phyloP scores from a whole-genome alignment of 805 yeast genomes.

The Metschnikowia kunwiensis region DNA sequence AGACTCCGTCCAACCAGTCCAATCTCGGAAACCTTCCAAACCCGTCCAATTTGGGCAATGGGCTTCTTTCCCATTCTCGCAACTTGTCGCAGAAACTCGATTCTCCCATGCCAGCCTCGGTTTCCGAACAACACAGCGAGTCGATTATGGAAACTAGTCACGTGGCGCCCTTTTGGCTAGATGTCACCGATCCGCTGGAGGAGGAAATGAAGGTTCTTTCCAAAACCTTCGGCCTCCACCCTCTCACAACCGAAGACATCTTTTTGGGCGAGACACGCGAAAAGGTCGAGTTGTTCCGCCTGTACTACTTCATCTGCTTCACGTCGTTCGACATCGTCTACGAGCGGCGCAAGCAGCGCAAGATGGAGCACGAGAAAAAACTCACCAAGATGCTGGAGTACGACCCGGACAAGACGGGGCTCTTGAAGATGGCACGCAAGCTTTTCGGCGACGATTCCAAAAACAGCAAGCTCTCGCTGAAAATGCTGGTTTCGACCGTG shows the following conservation, averaged over 20 bases:
- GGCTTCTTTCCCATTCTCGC: conserved; percentile 2
- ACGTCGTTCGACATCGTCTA: conserved; percentile 60
- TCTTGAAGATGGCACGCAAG: conserved; percentile 7
- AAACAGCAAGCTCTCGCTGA: conserved; percentile 9
- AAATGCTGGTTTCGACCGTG: conserved; percentile 13
- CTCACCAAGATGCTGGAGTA: conserved; percentile 36
- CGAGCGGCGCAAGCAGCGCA: conserved; percentile 56
- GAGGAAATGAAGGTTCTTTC: conserved; percentile 93
- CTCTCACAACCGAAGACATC: conserved; percentile 93
- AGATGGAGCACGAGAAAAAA: conserved; percentile 44
- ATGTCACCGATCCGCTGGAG: conserved; percentile 88
- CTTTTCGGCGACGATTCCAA: conserved; percentile 11
- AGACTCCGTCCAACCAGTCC: not conserved
- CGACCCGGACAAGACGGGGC: conserved; percentile 8
- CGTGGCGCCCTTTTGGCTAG: conserved; percentile 70
- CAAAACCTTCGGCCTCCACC: conserved; percentile 92
- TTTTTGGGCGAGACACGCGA: conserved; percentile 91
- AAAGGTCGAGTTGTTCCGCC: conserved; percentile 87
- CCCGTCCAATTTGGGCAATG: not conserved
- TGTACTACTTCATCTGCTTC: conserved; percentile 90
- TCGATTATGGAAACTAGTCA: conserved; percentile 11
- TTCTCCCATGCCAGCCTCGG: conserved; percentile 6
- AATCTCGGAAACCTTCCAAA: not conserved
- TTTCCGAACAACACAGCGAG: conserved; percentile 6
- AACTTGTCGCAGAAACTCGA: conserved; percentile 5